Base-by-base conservation (phyloP, 805 yeast genomes). In the Yamadazyma phyllophila region DNA sequence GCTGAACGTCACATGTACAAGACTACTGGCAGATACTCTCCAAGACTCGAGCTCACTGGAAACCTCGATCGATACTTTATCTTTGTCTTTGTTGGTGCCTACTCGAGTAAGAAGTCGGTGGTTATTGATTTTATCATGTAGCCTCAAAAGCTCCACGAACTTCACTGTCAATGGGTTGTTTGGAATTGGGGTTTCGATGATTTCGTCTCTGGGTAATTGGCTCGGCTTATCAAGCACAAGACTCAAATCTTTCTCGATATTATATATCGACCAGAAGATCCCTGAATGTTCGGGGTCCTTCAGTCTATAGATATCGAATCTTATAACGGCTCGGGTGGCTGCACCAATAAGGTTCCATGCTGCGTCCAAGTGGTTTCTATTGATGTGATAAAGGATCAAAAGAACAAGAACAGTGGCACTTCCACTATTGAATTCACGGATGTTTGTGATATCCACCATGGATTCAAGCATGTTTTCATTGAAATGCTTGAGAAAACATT, bases 191-290 rank as follows among this genome's bases (percentile, higher is more conserved):
- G 12, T 24, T 12, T 30, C 34, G 24, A 31, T 37, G 12, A 39
- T 2, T 17, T 27, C 36, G 26, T 47, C 39, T 9, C 17, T 8
- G 31, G 73, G 67, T 24, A 67, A 55, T 50, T 65, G 72, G 41
- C 68, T 62, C 11, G 75, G 74, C 40, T 56, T 61, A 24, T 60
- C 55, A 29, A 61, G 51, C 40, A 69, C 39, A n/a, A 72, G 52
- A 45, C 66, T 62, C 30, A 69, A 52, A 42, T 67, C 73, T 38
- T 67, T 66, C 46, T 72, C 77, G 34, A 71, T 49, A 39, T 66
- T 69, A 52, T 61, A 61, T 11, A 69, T 51, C 2, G 73, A 54
- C 75, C 74, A 69, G 45, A 69, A 65, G 10, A 67, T 45, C 15
- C 64, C 42, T 12, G 54, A 45, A 20, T 31, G 7, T 30, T 41